These are phyloP conservation scores for Candida glucosophila DNA, from an alignment of 1,139 yeast genomes.

Conservation along the genomic window DNA sequence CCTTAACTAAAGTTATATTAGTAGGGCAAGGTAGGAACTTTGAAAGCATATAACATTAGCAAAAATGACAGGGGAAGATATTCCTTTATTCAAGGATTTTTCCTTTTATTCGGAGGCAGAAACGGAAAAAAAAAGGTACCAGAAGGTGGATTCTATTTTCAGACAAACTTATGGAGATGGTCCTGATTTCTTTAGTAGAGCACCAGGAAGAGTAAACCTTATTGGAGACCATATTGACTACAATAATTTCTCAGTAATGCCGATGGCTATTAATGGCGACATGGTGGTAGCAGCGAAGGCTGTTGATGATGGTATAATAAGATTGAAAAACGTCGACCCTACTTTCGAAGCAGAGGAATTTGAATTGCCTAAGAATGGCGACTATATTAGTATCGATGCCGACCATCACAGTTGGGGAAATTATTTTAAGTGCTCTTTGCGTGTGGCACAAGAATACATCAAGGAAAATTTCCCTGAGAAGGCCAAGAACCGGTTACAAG, in stretches of 20 bases:
- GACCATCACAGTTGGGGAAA: conserved; percentile 51
- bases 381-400: conserved; percentile 39
- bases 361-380: conserved; percentile 29
- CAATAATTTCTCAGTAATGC: conserved; percentile 58
- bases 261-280: conserved; percentile 69
- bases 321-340: conserved; percentile 31
- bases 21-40: no score
- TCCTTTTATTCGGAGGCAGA: conserved; percentile 25
- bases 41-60: no score
- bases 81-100: conserved; percentile 28
- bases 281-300: conserved; percentile 47
- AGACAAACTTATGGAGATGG: conserved; percentile 11
- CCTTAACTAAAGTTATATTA: no score
- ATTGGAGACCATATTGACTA: conserved; percentile 76
- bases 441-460: conserved; percentile 50
- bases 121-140: conserved; percentile 19
- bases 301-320: conserved; percentile 20
- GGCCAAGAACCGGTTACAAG: conserved; percentile 21
- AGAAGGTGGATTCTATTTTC: conserved; percentile 13
- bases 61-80: conserved; percentile 7
- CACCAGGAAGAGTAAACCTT: conserved; percentile 70
- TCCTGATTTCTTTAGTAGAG: conserved; percentile 44
- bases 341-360: conserved; percentile 26
- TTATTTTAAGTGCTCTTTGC: conserved; percentile 60
- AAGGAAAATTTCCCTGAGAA: conserved; percentile 20